Evolutionary conservation across 768 basidiomycete genomes (phyloP).

Genomic region (Tremella fuciformis): DNA sequence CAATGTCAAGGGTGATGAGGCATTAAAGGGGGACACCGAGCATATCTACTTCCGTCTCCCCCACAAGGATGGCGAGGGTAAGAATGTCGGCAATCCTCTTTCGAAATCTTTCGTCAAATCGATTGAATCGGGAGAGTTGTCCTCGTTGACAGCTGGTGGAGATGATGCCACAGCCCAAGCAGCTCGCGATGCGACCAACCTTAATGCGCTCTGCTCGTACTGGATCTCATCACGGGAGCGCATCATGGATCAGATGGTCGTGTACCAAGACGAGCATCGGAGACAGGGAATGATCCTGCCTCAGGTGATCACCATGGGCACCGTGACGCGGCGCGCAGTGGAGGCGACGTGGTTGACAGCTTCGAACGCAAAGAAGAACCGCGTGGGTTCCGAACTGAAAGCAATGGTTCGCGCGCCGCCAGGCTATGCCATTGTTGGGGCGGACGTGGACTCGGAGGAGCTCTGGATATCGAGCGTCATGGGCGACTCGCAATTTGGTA

Average conservation of each 20-base stretch:
- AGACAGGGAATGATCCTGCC: slow-evolving; percentile 79
- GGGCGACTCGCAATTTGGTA: slow-evolving; percentile 96
- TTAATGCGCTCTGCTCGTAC: slow-evolving; percentile 93
- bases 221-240: slow-evolving; percentile 95
- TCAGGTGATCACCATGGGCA: slow-evolving; percentile 97
- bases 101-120: slow-evolving; percentile 84
- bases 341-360: slow-evolving; percentile 98
- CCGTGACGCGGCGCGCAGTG: slow-evolving; percentile 93
- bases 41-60: slow-evolving; percentile 83
- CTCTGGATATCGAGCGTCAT: slow-evolving; percentile 98
- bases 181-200: slow-evolving; percentile 77
- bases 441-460: slow-evolving; percentile 98
- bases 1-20: slow-evolving; percentile 13
- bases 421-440: slow-evolving; percentile 92
- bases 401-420: slow-evolving; percentile 93
- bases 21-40: slow-evolving; percentile 56
- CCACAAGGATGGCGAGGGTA: slow-evolving; percentile 89
- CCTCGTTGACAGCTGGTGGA: slow-evolving; percentile 62
- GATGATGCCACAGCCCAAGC: slow-evolving; percentile 55
- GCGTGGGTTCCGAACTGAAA: slow-evolving; percentile 97
- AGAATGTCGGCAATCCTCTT: slow-evolving; percentile 92
- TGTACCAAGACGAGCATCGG: slow-evolving; percentile 63
- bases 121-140: slow-evolving; percentile 79
- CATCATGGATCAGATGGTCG: slow-evolving; percentile 85
- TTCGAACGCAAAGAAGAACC: slow-evolving; percentile 94